These are phyloP conservation scores for Calonectria multiphialidica DNA, from an alignment of 2,329 filamentous ascomycete genomes.

Conservation along the genomic window DNA sequence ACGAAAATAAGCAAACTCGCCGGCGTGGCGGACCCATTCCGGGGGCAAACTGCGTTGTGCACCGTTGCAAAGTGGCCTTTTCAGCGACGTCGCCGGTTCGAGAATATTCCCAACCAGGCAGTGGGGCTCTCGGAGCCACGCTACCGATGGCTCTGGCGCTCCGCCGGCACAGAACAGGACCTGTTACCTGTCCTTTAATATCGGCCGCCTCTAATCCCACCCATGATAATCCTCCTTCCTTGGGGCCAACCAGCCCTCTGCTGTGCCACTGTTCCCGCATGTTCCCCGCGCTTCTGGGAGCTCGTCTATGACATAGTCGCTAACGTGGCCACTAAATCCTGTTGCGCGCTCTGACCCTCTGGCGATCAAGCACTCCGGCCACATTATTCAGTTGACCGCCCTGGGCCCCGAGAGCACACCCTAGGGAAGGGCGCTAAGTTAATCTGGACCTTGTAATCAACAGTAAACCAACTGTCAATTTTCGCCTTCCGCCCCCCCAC, in stretches of 20 bases:
- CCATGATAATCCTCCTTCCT: conserved; percentile 16
- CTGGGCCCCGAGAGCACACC: neutral
- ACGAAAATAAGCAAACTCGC: neutral
- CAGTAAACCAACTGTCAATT: conserved; percentile 2
- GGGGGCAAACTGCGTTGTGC: conserved; percentile 3
- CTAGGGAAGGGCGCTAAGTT: conserved; percentile 2
- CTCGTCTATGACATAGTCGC: conserved; percentile 1
- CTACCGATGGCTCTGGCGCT: conserved; percentile 32
- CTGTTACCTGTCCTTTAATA: conserved; percentile 28
- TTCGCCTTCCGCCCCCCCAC: neutral
- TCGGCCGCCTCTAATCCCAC: conserved; percentile 19
- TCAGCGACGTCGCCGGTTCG: conserved; percentile 29
- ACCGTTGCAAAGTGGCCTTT: conserved; percentile 36
- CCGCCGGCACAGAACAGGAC: conserved; percentile 9
- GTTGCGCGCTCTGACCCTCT: conserved; percentile 1
- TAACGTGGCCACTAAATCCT: conserved; percentile 12
- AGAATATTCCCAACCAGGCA: conserved; percentile 42
- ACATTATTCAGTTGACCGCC: conserved; percentile 7
- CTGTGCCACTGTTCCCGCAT: neutral
- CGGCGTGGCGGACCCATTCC: neutral
- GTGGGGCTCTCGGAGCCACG: conserved; percentile 36
- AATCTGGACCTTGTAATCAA: neutral
- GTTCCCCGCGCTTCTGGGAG: neutral
- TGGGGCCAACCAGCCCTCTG: neutral
- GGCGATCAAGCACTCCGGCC: neutral